phyloP scores from a whole-genome alignment of 371 early-diverging fungal genomes.

The Lichtheimia hyalospora region DNA sequence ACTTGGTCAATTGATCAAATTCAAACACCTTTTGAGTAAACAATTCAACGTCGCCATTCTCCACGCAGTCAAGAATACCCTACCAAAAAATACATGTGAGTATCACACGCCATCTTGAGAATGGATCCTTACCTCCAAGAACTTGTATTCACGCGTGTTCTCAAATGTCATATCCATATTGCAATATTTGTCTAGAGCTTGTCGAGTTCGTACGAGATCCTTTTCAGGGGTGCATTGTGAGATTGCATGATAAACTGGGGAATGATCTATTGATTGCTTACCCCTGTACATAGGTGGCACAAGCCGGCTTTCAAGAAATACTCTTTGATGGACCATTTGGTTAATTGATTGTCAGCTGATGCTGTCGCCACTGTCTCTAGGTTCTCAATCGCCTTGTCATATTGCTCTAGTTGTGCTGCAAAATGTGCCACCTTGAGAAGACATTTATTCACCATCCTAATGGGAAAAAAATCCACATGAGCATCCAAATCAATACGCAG shows the following conservation, averaged over 20 bases:
- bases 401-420: constrained; percentile 89
- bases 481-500: not conserved
- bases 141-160: constrained; percentile 82
- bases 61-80: constrained; percentile 73
- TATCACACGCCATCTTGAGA: not conserved
- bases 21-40: constrained; percentile 82
- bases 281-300: constrained; percentile 77
- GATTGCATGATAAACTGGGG: no score
- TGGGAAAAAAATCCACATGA: not conserved
- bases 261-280: constrained; percentile 21
- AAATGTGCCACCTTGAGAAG: constrained; percentile 88
- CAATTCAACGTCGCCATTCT: constrained; percentile 74
- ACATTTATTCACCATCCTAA: constrained; percentile 79
- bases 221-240: constrained; percentile 17
- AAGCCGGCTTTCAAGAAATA: constrained; percentile 94
- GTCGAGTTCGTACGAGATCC: constrained; percentile 74
- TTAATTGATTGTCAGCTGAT: constrained; percentile 84
- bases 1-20: constrained; percentile 83
- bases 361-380: constrained; percentile 85
- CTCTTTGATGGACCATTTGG: constrained; percentile 93
- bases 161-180: constrained; percentile 85
- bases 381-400: constrained; percentile 81
- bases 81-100: constrained; percentile 16
- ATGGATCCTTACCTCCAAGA: constrained; percentile 58
- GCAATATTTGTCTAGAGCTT: constrained; percentile 77